A percentile compares a stretch with the other conserved stretches of the same genome.
Conservation (phyloP, 495 filamentous ascomycete genomes). For the Neurospora tetraspora region DNA sequence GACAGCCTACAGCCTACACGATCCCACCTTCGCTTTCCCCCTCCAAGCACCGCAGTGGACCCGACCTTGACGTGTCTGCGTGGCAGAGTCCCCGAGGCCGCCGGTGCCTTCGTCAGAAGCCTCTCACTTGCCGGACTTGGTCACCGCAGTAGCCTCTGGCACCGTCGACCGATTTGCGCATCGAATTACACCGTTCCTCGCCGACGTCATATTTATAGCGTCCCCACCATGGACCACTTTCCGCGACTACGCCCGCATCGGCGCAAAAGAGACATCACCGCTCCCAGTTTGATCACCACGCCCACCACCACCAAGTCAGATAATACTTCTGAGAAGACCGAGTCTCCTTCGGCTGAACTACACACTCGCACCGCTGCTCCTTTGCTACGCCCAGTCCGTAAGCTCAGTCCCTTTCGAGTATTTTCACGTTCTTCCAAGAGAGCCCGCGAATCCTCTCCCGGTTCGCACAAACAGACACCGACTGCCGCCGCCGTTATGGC, state of each 20-base stretch:
- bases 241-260: constrained; percentile 17
- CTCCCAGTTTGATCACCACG: constrained; percentile 11
- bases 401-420: constrained; percentile 22
- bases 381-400: constrained; percentile 12
- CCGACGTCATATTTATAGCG: background rate
- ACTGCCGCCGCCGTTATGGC: constrained; percentile 13
- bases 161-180: background rate
- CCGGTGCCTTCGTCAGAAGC: background rate
- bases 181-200: background rate
- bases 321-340: constrained; percentile 10
- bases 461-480: constrained; percentile 20
- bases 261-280: constrained; percentile 15
- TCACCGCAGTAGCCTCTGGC: background rate
- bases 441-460: constrained; percentile 30
- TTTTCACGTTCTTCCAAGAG: constrained; percentile 30
- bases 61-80: background rate
- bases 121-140: background rate
- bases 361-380: background rate
- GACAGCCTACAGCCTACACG: background rate
- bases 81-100: background rate
- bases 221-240: constrained; percentile 14
- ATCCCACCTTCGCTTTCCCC: background rate
- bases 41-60: background rate
- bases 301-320: constrained; percentile 3
- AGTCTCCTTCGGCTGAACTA: constrained; percentile 3